A percentile compares a stretch with the other conserved stretches of the same genome.
These are phyloP conservation scores for Schizophyllum commune DNA, from an alignment of 1,284 basidiomycete genomes.

Conservation along the genomic window DNA sequence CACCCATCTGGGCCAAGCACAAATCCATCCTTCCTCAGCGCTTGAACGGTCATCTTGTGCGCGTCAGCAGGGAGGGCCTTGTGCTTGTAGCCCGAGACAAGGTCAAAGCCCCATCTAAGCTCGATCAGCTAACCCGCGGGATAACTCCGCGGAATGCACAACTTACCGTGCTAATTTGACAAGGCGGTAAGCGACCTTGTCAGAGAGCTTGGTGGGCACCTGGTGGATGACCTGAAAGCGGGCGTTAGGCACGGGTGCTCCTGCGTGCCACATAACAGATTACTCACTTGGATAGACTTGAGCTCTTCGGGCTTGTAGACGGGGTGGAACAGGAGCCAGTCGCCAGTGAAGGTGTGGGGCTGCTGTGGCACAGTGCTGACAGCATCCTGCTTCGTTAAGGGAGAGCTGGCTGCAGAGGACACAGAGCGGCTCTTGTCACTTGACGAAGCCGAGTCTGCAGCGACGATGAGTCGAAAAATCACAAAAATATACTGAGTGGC, in stretches of 20 bases:
- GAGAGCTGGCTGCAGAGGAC: not conserved
- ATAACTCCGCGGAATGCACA: not conserved
- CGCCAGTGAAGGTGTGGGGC: slow-evolving; percentile 40
- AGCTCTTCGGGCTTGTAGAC: slow-evolving; percentile 77
- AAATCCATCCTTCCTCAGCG: slow-evolving; percentile 68
- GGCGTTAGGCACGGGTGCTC: not conserved
- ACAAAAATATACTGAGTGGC: not conserved
- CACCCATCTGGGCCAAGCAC: slow-evolving; percentile 70
- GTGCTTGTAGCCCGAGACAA: slow-evolving; percentile 77
- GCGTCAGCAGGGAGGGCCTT: slow-evolving; percentile 52
- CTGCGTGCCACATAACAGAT: not conserved
- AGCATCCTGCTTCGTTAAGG: slow-evolving; percentile 24
- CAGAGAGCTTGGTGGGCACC: slow-evolving; percentile 57
- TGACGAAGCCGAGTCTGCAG: not conserved
- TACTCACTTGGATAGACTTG: slow-evolving; percentile 59
- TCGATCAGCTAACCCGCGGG: not conserved
- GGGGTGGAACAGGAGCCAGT: slow-evolving; percentile 81
- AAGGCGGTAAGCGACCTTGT: slow-evolving; percentile 63
- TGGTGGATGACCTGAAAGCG: slow-evolving; percentile 57
- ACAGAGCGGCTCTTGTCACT: not conserved
- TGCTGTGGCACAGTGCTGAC: slow-evolving; percentile 37
- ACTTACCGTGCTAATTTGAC: slow-evolving; percentile 50
- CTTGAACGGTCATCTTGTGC: slow-evolving; percentile 50
- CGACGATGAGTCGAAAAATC: not conserved
- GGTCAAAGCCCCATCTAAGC: slow-evolving; percentile 59